Evolutionary conservation across 192 early-diverging fungal genomes (phyloP), one percentile per base, ranked within the genome.

Genomic region (Backusella psychrophila): DNA sequence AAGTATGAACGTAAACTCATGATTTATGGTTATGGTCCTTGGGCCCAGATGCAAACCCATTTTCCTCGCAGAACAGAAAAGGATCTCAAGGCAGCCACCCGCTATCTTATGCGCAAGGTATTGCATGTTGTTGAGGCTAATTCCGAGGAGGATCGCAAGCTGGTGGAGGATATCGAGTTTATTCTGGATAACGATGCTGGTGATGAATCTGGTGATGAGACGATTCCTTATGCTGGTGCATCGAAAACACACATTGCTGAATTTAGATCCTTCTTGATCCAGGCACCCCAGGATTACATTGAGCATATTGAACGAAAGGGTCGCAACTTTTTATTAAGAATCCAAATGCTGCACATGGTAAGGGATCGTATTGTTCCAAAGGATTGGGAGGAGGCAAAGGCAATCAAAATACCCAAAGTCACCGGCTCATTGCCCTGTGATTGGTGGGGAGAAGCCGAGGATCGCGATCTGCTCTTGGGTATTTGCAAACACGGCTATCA

Each of bases 401-500:
- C 83, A 14, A 85, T 91, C 74, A 65, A 77, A 3, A 91, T 95
- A 73, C 94, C 94, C 0, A 82, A 87, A 42, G 85, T 96, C 6
- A 81, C 86, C 35, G 90, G 90, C n/a, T 81, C 80, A 31, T 84
- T 83, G 14, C 89, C 90, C 17, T 87, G 83, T 2, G 65, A 75
- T 8, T 91, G 90, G 90, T 96, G 95, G 95, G 93, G 93, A 36
- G 66, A 87, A 11, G 79, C 89, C 15, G 91, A 95, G 81, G 95
- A 96, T 74, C 89, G 90, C 33, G 91, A 94, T 80, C 59, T 96
- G 69, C 77, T 96, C 70, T 78, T 94, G 67, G 94, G 94, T 11
- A 93, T 94, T n/a, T 86, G 87, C 75, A 91, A 90, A 70, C 87
- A 95, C 74, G 95, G 95, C 7, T 96, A 96, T 78, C 89, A 86